Conservation (phyloP, 805 yeast species). For the Geotrichum ghanense region DNA sequence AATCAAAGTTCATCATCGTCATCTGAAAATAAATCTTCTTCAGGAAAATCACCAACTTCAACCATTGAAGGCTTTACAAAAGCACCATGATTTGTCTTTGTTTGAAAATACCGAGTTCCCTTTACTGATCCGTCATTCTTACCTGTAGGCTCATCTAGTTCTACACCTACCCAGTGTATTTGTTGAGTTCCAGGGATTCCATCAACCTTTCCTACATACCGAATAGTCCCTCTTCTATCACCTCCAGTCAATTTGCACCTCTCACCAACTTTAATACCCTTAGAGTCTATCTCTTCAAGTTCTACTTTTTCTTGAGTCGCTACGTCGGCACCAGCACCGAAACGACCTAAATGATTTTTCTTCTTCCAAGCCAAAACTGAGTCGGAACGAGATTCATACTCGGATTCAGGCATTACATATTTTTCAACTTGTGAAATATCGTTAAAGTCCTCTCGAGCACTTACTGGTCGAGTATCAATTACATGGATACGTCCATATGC, state of each 20-base stretch:
- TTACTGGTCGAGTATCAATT: slow-evolving; percentile 25
- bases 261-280: slow-evolving; percentile 12
- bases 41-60: slow-evolving; percentile 59
- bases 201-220: slow-evolving; percentile 57
- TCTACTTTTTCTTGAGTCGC: slow-evolving; percentile 11
- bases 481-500: slow-evolving; percentile 45
- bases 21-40: slow-evolving; percentile 36
- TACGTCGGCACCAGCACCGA: slow-evolving; percentile 39
- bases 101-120: slow-evolving; percentile 47
- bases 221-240: slow-evolving; percentile 59
- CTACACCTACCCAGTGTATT: slow-evolving; percentile 67
- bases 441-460: slow-evolving; percentile 21
- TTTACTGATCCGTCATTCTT: slow-evolving; percentile 71
- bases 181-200: slow-evolving; percentile 35
- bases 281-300: slow-evolving; percentile 6
- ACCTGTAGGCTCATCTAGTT: slow-evolving; percentile 77
- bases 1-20: slow-evolving; percentile 29
- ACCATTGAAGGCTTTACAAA: slow-evolving; percentile 63
- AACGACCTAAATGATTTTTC: slow-evolving; percentile 57
- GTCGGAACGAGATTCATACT: slow-evolving; percentile 46
- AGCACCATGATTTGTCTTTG: slow-evolving; percentile 53
- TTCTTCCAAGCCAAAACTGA: slow-evolving; percentile 74
- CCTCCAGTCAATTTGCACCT: slow-evolving; percentile 30
- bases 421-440: slow-evolving; percentile 27
- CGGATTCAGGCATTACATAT: slow-evolving; percentile 43